Base-by-base conservation (phyloP, 2,329 filamentous ascomycete genomes). In the Neopestalotiopsis clavispora region DNA sequence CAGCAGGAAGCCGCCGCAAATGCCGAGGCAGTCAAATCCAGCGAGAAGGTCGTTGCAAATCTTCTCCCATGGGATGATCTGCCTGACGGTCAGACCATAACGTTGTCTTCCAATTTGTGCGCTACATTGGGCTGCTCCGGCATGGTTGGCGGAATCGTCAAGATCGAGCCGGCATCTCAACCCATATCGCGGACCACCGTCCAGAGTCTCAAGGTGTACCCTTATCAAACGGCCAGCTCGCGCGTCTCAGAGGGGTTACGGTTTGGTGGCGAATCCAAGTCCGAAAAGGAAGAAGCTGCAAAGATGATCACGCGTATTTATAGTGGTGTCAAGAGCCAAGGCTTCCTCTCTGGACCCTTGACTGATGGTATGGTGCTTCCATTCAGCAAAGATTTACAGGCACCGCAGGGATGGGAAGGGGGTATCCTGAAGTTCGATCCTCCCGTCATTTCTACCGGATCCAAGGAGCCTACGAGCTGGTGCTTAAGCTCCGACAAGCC, bases 251-350 rank as follows among this genome's bases (percentile, higher is more conserved):
- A 91, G 60, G 92, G 91, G 0, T 84, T 98, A 28, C 94, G 90
- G 74, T 97, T 98, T 76, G 95, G 95, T 4, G 94, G 94, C 14
- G 94, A 97, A 74, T 93, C 94, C 0, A 93, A 94, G 74, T 88
- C 92, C 5, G 93, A 96, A 73, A 91, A 91, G 66, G 94, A 97
- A 76, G 94, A 94, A 73, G 90, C 90, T 3, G 84, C 89, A 14
- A 91, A 92, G 75, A 89, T 89, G 58, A 90, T 97, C 70, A 89
- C 89, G 71, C 87, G 90, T 12, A 87, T 94, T 3, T 96, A 96
- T 73, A 88, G 89, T 23, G 86, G 84, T 38, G 86, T 84, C 49
- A 77, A 82, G 0, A 67, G 65, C 4, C 87, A 88, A 28, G 90
- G 92, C 1, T 79, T 98, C 20, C 83, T 98, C 1, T 89, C 92